Evolutionary conservation across 192 early-diverging fungal genomes (phyloP).

Genomic region (Radiomyces spectabilis): DNA sequence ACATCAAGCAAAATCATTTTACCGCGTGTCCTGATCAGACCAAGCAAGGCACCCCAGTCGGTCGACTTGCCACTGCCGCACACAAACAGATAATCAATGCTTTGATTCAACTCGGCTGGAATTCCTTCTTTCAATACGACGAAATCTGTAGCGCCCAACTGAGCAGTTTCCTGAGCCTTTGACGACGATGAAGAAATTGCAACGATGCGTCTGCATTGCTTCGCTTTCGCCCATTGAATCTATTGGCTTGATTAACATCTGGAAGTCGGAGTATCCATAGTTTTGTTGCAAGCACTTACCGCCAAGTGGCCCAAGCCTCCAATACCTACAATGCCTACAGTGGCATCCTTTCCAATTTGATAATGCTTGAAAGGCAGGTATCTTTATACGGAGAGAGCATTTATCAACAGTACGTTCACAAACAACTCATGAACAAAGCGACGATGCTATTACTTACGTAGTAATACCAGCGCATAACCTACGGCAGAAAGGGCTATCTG

Average conservation of each 20-base stretch:
- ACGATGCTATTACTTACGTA: conserved; percentile 30
- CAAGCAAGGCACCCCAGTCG: conserved; percentile 39
- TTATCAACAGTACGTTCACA: too few species aligned
- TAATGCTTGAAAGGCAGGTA: conserved; percentile 42
- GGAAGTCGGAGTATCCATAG: background rate
- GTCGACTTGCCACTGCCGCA: conserved; percentile 26
- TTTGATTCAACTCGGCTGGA: conserved; percentile 1
- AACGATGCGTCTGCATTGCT: conserved; percentile 36
- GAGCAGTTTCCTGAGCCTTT: conserved; percentile 47
- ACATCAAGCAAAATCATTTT: conserved; percentile 59
- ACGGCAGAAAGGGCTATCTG: background rate
- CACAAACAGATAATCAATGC: conserved; percentile 28
- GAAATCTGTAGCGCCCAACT: conserved; percentile 56
- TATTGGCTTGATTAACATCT: background rate
- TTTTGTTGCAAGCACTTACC: conserved; percentile 4
- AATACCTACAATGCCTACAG: conserved; percentile 56
- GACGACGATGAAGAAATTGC: conserved; percentile 45
- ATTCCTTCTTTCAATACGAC: background rate
- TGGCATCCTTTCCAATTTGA: conserved; percentile 32
- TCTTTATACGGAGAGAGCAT: conserved; percentile 17
- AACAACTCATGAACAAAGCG: too few species aligned
- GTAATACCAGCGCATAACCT: conserved; percentile 76
- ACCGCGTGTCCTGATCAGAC: conserved; percentile 47
- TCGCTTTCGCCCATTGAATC: conserved; percentile 52
- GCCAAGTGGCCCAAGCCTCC: conserved; percentile 65